A percentile compares a stretch with the other conserved stretches of the same genome.
Conservation (phyloP, 225 moss, liverwort and hornwort species). For the Marchantia polymorpha region DNA sequence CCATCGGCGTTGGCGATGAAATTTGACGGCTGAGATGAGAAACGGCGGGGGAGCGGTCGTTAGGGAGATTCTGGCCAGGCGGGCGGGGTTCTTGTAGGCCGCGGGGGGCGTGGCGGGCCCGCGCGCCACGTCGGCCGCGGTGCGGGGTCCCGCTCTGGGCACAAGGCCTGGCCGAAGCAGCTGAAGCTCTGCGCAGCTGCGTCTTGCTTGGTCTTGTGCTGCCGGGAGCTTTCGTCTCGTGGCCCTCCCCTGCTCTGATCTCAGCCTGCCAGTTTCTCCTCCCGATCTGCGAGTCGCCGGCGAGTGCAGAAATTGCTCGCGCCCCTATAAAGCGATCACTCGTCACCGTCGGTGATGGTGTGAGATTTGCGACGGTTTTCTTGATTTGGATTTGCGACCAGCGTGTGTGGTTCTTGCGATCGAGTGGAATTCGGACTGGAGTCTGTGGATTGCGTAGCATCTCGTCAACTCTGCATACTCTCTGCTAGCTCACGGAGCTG, state of each 20-base stretch:
- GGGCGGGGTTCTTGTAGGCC: background rate
- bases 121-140: slow-evolving; percentile 16
- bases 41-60: background rate
- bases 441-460: background rate
- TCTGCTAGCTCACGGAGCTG: background rate
- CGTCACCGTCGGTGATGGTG: background rate
- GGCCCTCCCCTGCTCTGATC: background rate
- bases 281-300: slow-evolving; percentile 11
- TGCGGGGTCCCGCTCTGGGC: slow-evolving; percentile 1
- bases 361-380: background rate
- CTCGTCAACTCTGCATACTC: background rate
- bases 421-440: background rate
- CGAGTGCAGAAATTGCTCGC: background rate
- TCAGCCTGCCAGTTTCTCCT: background rate
- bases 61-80: background rate
- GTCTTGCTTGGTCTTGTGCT: background rate
- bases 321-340: background rate
- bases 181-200: slow-evolving; percentile 4
- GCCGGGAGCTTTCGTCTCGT: slow-evolving; percentile 2
- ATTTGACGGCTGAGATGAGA: background rate
- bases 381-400: slow-evolving; percentile 14
- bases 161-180: background rate
- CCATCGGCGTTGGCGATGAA: background rate
- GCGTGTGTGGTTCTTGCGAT: background rate
- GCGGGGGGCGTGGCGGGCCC: background rate